Evolutionary conservation across 1,139 yeast genomes (phyloP), one percentile per base, ranked within the genome.

Genomic region (Hyphopichia khmerensis): DNA sequence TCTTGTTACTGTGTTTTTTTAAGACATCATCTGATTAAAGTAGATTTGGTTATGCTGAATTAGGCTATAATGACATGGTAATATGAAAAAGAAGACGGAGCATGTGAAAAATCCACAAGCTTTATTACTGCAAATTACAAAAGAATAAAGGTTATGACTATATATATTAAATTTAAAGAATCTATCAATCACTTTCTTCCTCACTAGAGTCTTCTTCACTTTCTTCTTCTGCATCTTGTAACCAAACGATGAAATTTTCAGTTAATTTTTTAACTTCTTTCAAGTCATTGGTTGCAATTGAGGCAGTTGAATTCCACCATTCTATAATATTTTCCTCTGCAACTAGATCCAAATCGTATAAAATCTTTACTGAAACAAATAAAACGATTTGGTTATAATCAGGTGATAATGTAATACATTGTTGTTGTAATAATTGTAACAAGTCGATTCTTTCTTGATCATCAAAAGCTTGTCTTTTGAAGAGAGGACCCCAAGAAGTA

Each of bases 171-270:
- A n/a, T n/a, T n/a, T n/a, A n/a, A n/a, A n/a, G n/a, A n/a, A n/a
- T n/a, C n/a, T n/a, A n/a, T n/a, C n/a, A n/a, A n/a, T n/a, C n/a
- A n/a, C n/a, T n/a, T n/a, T n/a, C n/a, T n/a, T n/a, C n/a, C n/a
- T n/a, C n/a, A n/a, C n/a, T n/a, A n/a, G n/a, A n/a, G n/a, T n/a
- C n/a, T n/a, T n/a, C 55, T 9, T 60, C 66, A 34, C 61, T 54
- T 57, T 87, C 96, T 60, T 87, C 95, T 56, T 89, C 97, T 1
- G 97, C 97, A 40, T 82, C 87, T 56, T 79, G 75, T 44, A 93
- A 75, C 97, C 97, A 90, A 18, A 84, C 87, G 15, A 93, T 75
- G 81, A 91, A 91, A 61, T 83, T 84, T 13, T 69, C 77, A 3
- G 88, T 79, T 49, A 83, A 71, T 35, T 62, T 68, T 48, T 87